A percentile compares a stretch with the other conserved stretches of the same genome.
Evolutionary conservation across 768 basidiomycete genomes (phyloP).

Genomic region (Tremella yokohamensis): DNA sequence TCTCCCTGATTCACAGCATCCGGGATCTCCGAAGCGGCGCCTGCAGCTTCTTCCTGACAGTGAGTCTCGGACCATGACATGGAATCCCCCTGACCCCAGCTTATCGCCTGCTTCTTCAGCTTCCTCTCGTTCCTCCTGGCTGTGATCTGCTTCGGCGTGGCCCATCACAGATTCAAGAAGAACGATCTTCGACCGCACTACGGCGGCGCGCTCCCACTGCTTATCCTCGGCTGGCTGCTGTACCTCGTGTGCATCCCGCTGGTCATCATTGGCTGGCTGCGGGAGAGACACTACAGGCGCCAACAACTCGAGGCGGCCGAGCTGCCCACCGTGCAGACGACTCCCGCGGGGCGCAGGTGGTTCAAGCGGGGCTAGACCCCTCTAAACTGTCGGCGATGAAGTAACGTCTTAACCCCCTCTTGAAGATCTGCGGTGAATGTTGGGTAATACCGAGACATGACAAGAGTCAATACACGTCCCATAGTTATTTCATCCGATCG

Average conservation of each 20-base stretch:
- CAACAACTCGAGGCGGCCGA: conserved; percentile 3
- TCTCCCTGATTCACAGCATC: conserved; percentile 25
- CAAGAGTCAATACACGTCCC: no score
- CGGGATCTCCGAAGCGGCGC: conserved; percentile 21
- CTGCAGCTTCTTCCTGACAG: conserved; percentile 30
- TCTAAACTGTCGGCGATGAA: no score
- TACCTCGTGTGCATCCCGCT: conserved; percentile 31
- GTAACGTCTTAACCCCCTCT: no score
- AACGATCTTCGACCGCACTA: conserved; percentile 29
- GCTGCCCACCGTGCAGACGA: conserved; percentile 16
- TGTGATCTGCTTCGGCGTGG: conserved; percentile 34
- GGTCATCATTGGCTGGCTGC: conserved; percentile 36
- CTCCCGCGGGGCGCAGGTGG: conserved; percentile 11
- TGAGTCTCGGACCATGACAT: conserved; percentile 17
- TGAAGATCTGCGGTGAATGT: no score
- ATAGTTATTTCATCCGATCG: no score
- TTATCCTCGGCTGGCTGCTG: conserved; percentile 39
- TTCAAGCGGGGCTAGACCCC: conserved; percentile 8
- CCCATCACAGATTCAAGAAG: conserved; percentile 30
- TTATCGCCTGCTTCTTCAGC: conserved; percentile 35
- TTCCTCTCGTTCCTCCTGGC: conserved; percentile 44
- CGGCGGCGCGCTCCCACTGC: conserved; percentile 41
- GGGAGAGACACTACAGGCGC: conserved; percentile 26
- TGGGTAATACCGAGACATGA: no score
- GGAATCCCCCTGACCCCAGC: conserved; percentile 11